Evolutionary conservation across 441 rosid genomes (phyloP).

Genomic region (Raphanus hybrid): DNA sequence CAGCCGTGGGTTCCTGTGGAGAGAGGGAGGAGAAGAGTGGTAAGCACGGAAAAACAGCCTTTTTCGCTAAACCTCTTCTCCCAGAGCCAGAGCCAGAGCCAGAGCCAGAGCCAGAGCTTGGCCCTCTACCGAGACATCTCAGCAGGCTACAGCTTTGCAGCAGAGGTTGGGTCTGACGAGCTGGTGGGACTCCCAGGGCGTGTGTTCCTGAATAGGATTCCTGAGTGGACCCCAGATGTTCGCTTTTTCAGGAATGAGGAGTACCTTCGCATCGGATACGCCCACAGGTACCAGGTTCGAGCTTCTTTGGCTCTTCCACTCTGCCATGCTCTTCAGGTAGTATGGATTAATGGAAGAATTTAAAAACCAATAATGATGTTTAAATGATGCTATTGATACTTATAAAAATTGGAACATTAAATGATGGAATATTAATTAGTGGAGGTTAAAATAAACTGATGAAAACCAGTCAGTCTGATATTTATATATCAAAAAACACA

Average conservation of each 20-base stretch:
- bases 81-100: constrained; percentile 45
- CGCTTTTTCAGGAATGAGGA: constrained; percentile 66
- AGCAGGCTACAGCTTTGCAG: constrained; percentile 54
- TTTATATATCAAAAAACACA: neutral
- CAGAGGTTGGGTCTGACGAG: constrained; percentile 62
- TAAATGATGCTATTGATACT: neutral
- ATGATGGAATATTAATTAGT: constrained; percentile 24
- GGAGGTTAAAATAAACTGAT: neutral
- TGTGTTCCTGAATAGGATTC: constrained; percentile 63
- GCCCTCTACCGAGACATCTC: constrained; percentile 61
- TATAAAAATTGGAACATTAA: neutral
- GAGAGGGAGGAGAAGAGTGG: constrained; percentile 61
- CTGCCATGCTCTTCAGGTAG: constrained; percentile 80
- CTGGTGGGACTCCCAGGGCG: constrained; percentile 74
- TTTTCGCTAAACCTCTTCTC: constrained; percentile 48
- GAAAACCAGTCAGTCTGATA: constrained; percentile 25
- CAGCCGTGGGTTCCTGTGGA: constrained; percentile 85
- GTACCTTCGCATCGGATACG: constrained; percentile 60
- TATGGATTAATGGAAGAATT: constrained; percentile 1
- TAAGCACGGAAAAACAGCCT: constrained; percentile 80
- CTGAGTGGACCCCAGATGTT: constrained; percentile 91
- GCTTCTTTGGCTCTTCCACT: constrained; percentile 70
- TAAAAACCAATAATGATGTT: neutral
- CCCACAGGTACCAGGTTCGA: constrained; percentile 56
- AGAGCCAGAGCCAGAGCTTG: constrained; percentile 54